Conservation (phyloP, 192 early-diverging fungal species). For the Backusella tarrabulga region DNA sequence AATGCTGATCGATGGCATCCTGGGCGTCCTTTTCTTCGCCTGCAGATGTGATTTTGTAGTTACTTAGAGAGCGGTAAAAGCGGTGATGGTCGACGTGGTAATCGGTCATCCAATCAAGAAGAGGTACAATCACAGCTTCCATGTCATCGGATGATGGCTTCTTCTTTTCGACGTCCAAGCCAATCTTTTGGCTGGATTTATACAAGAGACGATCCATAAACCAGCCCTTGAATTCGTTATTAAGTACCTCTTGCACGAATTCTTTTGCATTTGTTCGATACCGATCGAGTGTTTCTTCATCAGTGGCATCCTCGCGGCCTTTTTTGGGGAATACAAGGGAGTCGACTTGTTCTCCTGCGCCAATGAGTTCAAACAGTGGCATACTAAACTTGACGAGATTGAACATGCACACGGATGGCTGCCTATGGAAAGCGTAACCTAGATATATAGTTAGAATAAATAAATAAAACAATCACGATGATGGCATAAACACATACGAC, state of each 20-base stretch:
- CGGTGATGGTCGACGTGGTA: constrained; percentile 69
- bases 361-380: constrained; percentile 64
- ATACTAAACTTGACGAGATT: constrained; percentile 74
- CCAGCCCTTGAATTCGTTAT: constrained; percentile 45
- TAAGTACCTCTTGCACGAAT: constrained; percentile 51
- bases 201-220: constrained; percentile 49
- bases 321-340: constrained; percentile 30
- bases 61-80: constrained; percentile 70
- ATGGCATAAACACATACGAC: constrained; percentile 55
- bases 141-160: constrained; percentile 19
- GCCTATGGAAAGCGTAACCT: constrained; percentile 60
- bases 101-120: constrained; percentile 63
- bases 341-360: constrained; percentile 50
- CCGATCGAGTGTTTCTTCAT: constrained; percentile 16
- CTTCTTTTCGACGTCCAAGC: constrained; percentile 23
- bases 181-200: constrained; percentile 66
- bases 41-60: constrained; percentile 40
- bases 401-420: constrained; percentile 80
- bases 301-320: background rate
- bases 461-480: background rate
- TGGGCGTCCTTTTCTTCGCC: constrained; percentile 16
- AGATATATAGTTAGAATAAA: background rate
- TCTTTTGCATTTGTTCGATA: constrained; percentile 39
- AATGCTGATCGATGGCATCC: constrained; percentile 10
- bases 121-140: constrained; percentile 57